Base-by-base conservation (phyloP, 1,139 yeast species). In the Cylindricascospora bacillispora region DNA sequence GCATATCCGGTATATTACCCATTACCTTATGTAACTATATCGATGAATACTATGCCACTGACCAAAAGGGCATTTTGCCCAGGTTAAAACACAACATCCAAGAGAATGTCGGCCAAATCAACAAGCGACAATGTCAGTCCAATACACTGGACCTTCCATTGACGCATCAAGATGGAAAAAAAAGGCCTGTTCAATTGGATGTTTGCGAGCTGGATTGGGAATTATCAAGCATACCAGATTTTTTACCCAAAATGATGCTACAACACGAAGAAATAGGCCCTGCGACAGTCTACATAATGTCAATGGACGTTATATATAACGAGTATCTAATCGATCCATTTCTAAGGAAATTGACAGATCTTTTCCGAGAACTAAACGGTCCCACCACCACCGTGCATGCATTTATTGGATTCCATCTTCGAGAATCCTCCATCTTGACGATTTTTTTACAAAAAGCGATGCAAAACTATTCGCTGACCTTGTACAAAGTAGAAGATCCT, bases 231-330 rank as follows among this genome's bases (percentile, higher is more conserved):
- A 30, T 35, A 13, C 39, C 40, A 5, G 35, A 26, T 13, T 28
- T 37, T 2, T 11, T 22, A 5, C 22, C 29, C 9, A 21, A 35
- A 12, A 15, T 25, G 13, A 14, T 28, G 15, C 17, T 24, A 5
- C 30, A 26, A 9, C 20, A 25, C 14, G n/a, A n/a, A n/a, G n/a
- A n/a, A n/a, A n/a, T n/a, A n/a, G n/a, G n/a, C n/a, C n/a, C n/a
- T n/a, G 7, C 20, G n/a, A 26, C 31, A 2, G 30, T 48, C 3
- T 40, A 39, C 22, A 42, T 51, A 6, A 6, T 52, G 4, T 56
- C 57, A 6, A 43, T 53, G 49, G 58, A 53, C 35, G 57, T 52
- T 5, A 46, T 53, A 4, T 52, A 53, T 42, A 53, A 53, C 28
- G 56, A 50, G 22, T 52, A 39, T 27, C 35, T 53, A 11, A 49